These are phyloP conservation scores for Gossypium australe DNA, from an alignment of 345 rosid species.

Conservation along the genomic window DNA sequence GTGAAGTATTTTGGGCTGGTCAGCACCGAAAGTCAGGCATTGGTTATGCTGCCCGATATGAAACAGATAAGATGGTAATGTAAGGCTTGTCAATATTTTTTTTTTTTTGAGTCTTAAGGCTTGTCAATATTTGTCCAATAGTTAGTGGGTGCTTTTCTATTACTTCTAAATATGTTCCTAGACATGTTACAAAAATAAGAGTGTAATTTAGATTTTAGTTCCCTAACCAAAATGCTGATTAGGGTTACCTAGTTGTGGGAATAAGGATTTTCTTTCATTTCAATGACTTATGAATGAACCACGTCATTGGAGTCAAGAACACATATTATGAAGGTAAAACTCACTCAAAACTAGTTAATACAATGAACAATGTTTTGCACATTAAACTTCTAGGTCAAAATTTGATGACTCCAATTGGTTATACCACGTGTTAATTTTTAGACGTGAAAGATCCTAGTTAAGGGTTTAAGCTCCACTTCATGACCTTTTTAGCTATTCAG, in stretches of 20 bases:
- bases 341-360: not conserved
- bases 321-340: constrained; percentile 5
- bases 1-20: constrained; percentile 97
- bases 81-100: not conserved
- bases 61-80: constrained; percentile 86
- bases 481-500: not conserved
- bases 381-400: not conserved
- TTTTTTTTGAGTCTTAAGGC: too few relatives aligned
- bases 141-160: not conserved
- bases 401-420: not conserved
- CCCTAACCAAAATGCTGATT: not conserved
- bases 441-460: not conserved
- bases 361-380: not conserved
- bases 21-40: constrained; percentile 90
- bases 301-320: not conserved
- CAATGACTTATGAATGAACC: not conserved
- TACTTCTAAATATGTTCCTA: not conserved
- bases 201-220: constrained; percentile 6
- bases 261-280: not conserved
- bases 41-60: constrained; percentile 93
- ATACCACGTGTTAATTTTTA: not conserved
- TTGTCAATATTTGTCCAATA: not conserved
- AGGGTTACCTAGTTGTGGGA: not conserved
- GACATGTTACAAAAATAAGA: not conserved
- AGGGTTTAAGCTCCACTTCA: not conserved